Evolutionary conservation across 2,329 filamentous ascomycete species (phyloP).

Genomic region (Hypomyces perniciosus): DNA sequence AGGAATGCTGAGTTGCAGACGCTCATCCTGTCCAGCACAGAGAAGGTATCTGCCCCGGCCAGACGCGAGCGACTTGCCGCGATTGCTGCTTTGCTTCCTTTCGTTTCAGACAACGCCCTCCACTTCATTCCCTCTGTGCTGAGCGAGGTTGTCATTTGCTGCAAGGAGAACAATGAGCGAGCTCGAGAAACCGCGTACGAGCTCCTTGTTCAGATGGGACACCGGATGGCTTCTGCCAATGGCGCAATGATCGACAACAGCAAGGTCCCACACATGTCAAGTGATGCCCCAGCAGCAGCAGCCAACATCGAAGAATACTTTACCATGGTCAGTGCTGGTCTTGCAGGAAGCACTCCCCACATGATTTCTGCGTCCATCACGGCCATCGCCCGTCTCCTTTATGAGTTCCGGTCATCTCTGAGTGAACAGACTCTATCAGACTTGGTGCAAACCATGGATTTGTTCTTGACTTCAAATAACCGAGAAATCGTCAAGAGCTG

Average conservation of each 20-base stretch:
- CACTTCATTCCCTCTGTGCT: conserved; percentile 91
- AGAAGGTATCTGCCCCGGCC: conserved; percentile 81
- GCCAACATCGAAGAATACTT: conserved; percentile 93
- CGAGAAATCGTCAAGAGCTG: conserved; percentile 94
- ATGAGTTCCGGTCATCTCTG: conserved; percentile 74
- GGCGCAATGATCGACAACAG: conserved; percentile 75
- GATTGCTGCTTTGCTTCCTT: conserved; percentile 72
- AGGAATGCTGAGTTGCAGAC: conserved; percentile 73
- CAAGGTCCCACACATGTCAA: conserved; percentile 81
- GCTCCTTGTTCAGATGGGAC: conserved; percentile 79
- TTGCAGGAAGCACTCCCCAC: conserved; percentile 87
- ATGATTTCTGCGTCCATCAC: conserved; percentile 98
- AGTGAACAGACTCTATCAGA: conserved; percentile 67
- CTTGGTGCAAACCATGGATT: conserved; percentile 87
- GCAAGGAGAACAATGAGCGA: conserved; percentile 96
- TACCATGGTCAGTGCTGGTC: conserved; percentile 94
- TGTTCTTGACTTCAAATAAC: conserved; percentile 95
- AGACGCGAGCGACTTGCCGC: conserved; percentile 81
- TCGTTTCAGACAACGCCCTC: conserved; percentile 69
- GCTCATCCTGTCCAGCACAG: conserved; percentile 71
- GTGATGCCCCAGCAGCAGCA: conserved; percentile 67
- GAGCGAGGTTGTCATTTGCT: conserved; percentile 90
- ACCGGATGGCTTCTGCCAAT: conserved; percentile 62
- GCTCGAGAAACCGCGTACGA: conserved; percentile 86
- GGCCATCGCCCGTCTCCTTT: conserved; percentile 85